Evolutionary conservation across 2,329 filamentous ascomycete species (phyloP).

Genomic region (Nemania sp.): DNA sequence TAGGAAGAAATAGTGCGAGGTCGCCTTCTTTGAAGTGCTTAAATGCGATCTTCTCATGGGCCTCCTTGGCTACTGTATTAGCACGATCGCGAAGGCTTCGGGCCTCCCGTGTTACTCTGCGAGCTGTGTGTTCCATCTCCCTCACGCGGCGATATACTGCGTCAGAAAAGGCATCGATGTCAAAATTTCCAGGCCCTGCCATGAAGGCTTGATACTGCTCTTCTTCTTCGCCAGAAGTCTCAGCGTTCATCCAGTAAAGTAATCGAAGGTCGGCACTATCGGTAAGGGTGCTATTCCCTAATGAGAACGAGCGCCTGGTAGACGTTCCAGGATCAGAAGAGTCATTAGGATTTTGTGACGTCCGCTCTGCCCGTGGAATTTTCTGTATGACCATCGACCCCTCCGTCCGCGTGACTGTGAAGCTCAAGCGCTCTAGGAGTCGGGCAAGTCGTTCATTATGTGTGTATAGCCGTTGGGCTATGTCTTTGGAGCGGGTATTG

Average conservation of each 20-base stretch:
- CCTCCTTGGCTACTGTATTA: slow-evolving; percentile 78
- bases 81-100: slow-evolving; percentile 86
- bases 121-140: slow-evolving; percentile 89
- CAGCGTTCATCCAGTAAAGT: slow-evolving; percentile 80
- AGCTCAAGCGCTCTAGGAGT: slow-evolving; percentile 85
- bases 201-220: slow-evolving; percentile 77
- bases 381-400: slow-evolving; percentile 77
- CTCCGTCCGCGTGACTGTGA: slow-evolving; percentile 75
- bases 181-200: slow-evolving; percentile 74
- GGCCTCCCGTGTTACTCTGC: slow-evolving; percentile 90
- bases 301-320: slow-evolving; percentile 57
- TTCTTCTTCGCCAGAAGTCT: slow-evolving; percentile 68
- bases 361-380: slow-evolving; percentile 63
- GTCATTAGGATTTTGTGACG: slow-evolving; percentile 60
- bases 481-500: slow-evolving; percentile 74
- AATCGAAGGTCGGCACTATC: slow-evolving; percentile 72
- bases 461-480: slow-evolving; percentile 80
- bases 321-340: slow-evolving; percentile 60
- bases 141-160: slow-evolving; percentile 87
- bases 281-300: slow-evolving; percentile 58
- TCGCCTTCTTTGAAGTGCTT: slow-evolving; percentile 96
- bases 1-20: slow-evolving; percentile 90
- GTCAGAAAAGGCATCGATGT: slow-evolving; percentile 82
- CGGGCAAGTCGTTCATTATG: slow-evolving; percentile 84
- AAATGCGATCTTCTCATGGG: slow-evolving; percentile 95